Evolutionary conservation across 768 basidiomycete genomes (phyloP).

Genomic region (Russula foetens): DNA sequence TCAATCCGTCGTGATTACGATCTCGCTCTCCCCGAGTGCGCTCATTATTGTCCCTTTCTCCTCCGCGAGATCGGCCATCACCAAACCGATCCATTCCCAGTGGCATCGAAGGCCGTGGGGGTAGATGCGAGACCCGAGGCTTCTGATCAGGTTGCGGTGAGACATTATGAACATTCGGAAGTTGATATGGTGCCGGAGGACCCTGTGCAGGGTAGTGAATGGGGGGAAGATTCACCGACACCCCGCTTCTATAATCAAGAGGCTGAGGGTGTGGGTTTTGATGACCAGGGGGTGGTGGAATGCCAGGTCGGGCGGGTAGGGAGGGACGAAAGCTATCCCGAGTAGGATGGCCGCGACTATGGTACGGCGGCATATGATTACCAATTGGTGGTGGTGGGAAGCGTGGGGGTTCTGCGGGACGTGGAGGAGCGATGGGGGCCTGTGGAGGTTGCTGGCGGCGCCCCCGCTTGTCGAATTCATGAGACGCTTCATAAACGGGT

Average conservation of each 20-base stretch:
- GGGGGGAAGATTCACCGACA: slow-evolving; percentile 14
- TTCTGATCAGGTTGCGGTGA: slow-evolving; percentile 1
- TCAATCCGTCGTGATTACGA: slow-evolving; percentile 22
- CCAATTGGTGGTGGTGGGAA: slow-evolving; percentile 22
- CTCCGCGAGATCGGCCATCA: slow-evolving; percentile 8
- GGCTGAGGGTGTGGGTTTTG: slow-evolving; percentile 2
- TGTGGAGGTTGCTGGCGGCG: slow-evolving; percentile 36
- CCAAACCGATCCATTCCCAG: slow-evolving; percentile 9
- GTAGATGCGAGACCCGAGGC: slow-evolving; percentile 14
- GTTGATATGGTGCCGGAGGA: slow-evolving; percentile 9
- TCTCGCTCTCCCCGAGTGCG: slow-evolving; percentile 18
- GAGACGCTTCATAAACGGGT: slow-evolving; percentile 72
- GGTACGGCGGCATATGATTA: slow-evolving; percentile 8
- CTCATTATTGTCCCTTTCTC: slow-evolving; percentile 15
- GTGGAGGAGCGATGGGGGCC: slow-evolving; percentile 19
- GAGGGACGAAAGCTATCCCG: slow-evolving; percentile 19
- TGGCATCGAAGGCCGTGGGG: slow-evolving; percentile 21
- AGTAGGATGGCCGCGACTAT: slow-evolving; percentile 9
- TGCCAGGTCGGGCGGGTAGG: slow-evolving; percentile 18
- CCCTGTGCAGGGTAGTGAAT: slow-evolving; percentile 17
- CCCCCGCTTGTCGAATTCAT: slow-evolving; percentile 73
- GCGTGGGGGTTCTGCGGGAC: slow-evolving; percentile 17
- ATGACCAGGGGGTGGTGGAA: slow-evolving; percentile 25
- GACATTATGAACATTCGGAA: neutral
- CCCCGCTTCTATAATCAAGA: slow-evolving; percentile 3